Evolutionary conservation across 495 filamentous ascomycete genomes (phyloP), one percentile per base, ranked within the genome.

Genomic region (Aspergillus affinis): DNA sequence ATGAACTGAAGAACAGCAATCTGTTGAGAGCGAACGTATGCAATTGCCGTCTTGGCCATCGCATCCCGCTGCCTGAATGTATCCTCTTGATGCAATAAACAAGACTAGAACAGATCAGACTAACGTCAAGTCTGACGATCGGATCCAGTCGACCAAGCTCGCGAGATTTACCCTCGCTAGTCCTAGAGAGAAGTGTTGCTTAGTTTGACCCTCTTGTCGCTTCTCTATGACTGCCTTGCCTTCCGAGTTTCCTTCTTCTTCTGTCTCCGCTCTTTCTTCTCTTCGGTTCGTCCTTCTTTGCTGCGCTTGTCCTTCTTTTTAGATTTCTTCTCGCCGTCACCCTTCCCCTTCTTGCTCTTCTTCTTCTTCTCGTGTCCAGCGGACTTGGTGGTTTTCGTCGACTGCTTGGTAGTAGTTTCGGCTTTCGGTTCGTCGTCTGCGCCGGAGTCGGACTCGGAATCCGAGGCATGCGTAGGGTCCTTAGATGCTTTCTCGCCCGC

Each of bases 211-310:
- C 10, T 26, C 47, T 49, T 19, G 47, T 17, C 21, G n/a, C 20
- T n/a, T 29, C 10, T 15, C 30, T 52, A 52, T 46, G 58, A 64
- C 21, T 71, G 69, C 48, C 66, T 67, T 20, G 68, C 66, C 55
- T 71, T 72, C 47, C 73, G 70, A 17, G 20, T n/a, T 45, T 73
- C 60, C 46, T 69, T 57, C 59, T 80, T 79, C 63, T 75, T 79
- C 55, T 72, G 62, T 30, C 70, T 67, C 53, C 76, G 66, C n/a
- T 76, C 69, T 53, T 75, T 74, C 46, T 73, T 73, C 18, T 60
- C 54, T 13, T 70, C 64, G 47, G 61, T 63, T 26, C 58, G 67
- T 20, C 69, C 68, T 12, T 70, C 63, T 48, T 69, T 72, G 59
- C 52, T 70, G 46, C 59, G 60, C 61, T 68, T 75, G 49, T 70